Evolutionary conservation across 495 filamentous ascomycete species (phyloP).

Genomic region (Hyaloscypha finlandica): DNA sequence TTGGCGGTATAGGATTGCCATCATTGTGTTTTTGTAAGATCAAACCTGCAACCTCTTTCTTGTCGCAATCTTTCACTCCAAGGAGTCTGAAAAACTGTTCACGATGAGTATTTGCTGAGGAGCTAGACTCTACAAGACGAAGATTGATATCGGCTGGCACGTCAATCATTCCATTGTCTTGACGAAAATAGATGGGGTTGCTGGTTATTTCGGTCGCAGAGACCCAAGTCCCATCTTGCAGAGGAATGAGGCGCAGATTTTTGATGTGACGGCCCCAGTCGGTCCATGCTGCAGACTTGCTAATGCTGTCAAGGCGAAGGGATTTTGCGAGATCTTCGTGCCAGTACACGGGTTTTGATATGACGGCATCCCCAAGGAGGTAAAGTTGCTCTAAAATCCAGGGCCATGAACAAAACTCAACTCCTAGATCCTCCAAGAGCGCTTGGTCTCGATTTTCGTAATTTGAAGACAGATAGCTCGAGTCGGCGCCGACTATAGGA

Average conservation of each 20-base stretch:
- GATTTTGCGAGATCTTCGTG: not conserved
- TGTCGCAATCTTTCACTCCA: not conserved
- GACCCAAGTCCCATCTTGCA: not conserved
- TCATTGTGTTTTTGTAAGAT: not conserved
- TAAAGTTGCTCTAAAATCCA: not conserved
- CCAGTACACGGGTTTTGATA: not conserved
- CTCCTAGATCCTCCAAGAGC: not conserved
- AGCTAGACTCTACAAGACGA: not conserved
- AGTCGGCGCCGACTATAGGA: not conserved
- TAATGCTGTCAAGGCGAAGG: not conserved
- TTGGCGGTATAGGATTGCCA: not conserved
- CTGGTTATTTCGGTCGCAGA: not conserved
- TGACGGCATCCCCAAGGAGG: not conserved
- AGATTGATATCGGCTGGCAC: not conserved
- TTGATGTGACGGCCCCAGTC: not conserved
- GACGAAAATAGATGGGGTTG: slow-evolving; percentile 1
- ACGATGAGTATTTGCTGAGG: not conserved
- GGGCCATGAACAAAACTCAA: not conserved
- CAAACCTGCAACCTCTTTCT: not conserved
- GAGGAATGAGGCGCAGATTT: not conserved
- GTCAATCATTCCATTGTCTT: not conserved
- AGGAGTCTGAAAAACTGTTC: not conserved
- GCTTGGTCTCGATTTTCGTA: not conserved
- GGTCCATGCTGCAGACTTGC: not conserved
- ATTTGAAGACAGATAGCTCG: not conserved